Percentiles rank a stretch among this genome's conserved stretches.
Evolutionary conservation across 2,329 filamentous ascomycete species (phyloP).

Genomic region (Didymellaceae sp.): DNA sequence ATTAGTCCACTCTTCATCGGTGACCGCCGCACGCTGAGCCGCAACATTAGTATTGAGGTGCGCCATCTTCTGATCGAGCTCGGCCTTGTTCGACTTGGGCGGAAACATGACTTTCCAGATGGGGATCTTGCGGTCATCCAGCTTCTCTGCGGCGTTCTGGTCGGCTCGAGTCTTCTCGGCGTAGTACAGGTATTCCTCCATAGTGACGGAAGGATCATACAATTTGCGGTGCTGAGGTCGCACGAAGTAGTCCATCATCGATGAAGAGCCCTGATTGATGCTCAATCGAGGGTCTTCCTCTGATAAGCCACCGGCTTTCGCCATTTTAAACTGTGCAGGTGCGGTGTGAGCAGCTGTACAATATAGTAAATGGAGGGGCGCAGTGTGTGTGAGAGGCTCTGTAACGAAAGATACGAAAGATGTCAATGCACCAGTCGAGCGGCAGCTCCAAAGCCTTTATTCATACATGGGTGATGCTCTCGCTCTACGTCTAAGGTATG

Average conservation of each 20-base stretch:
- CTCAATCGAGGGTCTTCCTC: conserved; percentile 8
- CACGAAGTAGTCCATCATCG: neutral
- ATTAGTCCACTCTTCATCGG: conserved; percentile 44
- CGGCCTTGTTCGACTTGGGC: neutral
- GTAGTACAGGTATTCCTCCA: conserved; percentile 53
- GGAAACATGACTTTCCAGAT: conserved; percentile 7
- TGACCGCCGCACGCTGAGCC: conserved; percentile 18
- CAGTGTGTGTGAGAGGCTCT: neutral
- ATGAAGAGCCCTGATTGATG: neutral
- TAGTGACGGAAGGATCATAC: conserved; percentile 14
- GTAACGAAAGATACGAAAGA: too few species aligned
- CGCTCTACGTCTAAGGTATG: neutral
- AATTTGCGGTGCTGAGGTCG: conserved; percentile 9
- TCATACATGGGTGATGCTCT: too few species aligned
- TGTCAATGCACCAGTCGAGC: too few species aligned
- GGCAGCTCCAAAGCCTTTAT: too few species aligned
- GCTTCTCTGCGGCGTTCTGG: conserved; percentile 31
- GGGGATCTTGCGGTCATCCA: neutral
- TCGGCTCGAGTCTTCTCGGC: conserved; percentile 45
- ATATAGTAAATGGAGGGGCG: neutral
- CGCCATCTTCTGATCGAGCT: conserved; percentile 5
- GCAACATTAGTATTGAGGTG: conserved; percentile 1
- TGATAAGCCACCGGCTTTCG: conserved; percentile 5
- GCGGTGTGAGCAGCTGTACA: neutral
- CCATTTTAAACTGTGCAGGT: neutral